Evolutionary conservation across 179 eudicot genomes (phyloP).

Genomic region (Nepenthes alata): DNA sequence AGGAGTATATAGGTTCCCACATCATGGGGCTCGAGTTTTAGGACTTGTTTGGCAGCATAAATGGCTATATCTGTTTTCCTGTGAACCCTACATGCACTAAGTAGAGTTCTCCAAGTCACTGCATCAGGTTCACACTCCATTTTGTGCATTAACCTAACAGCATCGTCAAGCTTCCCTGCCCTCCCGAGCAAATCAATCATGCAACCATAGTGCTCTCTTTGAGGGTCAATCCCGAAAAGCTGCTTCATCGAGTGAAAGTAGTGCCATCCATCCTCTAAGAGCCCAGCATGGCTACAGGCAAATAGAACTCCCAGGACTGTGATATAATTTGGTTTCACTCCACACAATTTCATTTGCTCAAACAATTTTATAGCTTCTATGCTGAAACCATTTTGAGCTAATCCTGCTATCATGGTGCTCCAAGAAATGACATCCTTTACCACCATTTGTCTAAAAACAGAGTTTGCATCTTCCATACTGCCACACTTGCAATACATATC

Average conservation of each 20-base stretch:
- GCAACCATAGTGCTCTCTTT: slow-evolving; percentile 62
- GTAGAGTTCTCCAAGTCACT: slow-evolving; percentile 54
- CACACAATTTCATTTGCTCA: slow-evolving; percentile 26
- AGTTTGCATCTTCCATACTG: slow-evolving; percentile 34
- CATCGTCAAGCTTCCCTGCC: slow-evolving; percentile 59
- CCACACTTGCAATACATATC: slow-evolving; percentile 79
- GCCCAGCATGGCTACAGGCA: slow-evolving; percentile 70
- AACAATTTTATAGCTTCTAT: slow-evolving; percentile 37
- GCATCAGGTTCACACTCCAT: slow-evolving; percentile 53
- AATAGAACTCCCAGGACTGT: slow-evolving; percentile 50
- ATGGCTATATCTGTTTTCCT: slow-evolving; percentile 37
- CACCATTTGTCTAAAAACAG: slow-evolving; percentile 29
- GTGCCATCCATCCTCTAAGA: slow-evolving; percentile 35
- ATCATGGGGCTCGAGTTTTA: slow-evolving; percentile 45
- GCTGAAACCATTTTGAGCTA: slow-evolving; percentile 60
- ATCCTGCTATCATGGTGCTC: slow-evolving; percentile 63
- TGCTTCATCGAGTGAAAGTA: slow-evolving; percentile 44
- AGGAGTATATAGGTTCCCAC: slow-evolving; percentile 46
- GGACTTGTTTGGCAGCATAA: slow-evolving; percentile 41
- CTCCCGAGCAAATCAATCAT: slow-evolving; percentile 68
- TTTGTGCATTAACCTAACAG: slow-evolving; percentile 32
- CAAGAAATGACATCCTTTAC: slow-evolving; percentile 53
- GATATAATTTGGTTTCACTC: slow-evolving; percentile 33
- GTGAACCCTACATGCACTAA: slow-evolving; percentile 56
- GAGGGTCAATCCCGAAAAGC: slow-evolving; percentile 37